Evolutionary conservation across 164 flowering plant species (phyloP), one percentile per base, ranked within the genome.

Genomic region (Liquidambar formosana): DNA sequence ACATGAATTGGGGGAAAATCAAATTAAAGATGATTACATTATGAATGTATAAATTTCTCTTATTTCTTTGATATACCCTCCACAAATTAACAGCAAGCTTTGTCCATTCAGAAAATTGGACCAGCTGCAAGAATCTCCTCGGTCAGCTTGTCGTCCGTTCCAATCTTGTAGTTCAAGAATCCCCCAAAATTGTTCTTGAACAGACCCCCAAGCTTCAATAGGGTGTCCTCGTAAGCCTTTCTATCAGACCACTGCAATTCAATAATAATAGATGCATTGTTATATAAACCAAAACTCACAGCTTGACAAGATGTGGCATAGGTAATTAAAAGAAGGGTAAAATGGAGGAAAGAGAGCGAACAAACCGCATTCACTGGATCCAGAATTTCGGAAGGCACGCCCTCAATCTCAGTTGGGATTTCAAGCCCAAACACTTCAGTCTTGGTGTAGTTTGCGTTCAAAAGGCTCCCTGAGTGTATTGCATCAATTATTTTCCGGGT

Each of bases 401-500:
- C 99, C 27, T 91, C 96, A n/a, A 96, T 62, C 70, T 74, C 85
- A 10, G 79, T 82, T 0, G 99, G 99, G 67, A 90, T 93, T 69
- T 95, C 93, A 0, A 95, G 86, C 46, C 98, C 97, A 71, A 95
- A 95, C 26, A 95, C 90, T 25, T 84, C 80, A 12, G 95, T 93
- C 71, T 84, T 90, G 26, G 56, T 53, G 79, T 86, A 96, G 0
- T 73, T 78, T 18, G 96, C 97, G 0, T 88, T 63, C 73, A 96
- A 68, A 48, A 96, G 93, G 65, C 75, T 77, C 4, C 99, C 99
- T 0, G 98, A 90, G 78, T 96, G 99, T 8, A 96, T 92, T 65
- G 98, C 98, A 71, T 96, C 97, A 11, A 96, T 91, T 71, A 96
- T 96, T 73, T 80, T 90, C 62, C 99, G 75, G 1, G 99, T 96